phyloP scores from a whole-genome alignment of 257 asterid genomes.

The Jaltomata sinuosa region DNA sequence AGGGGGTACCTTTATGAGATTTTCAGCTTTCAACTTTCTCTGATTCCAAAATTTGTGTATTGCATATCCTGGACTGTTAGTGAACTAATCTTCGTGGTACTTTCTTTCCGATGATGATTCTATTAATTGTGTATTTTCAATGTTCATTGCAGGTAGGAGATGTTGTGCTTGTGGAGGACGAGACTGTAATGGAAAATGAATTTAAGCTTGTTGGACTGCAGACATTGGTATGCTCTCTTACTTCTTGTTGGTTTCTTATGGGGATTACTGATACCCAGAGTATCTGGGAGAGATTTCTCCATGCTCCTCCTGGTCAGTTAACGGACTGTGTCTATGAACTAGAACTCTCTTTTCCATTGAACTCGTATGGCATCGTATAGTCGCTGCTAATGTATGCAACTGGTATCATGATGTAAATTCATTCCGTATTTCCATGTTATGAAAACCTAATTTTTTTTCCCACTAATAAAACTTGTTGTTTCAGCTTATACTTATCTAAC shows the following conservation, averaged over 20 bases:
- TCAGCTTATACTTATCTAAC: background rate
- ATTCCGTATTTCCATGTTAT: background rate
- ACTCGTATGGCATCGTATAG: background rate
- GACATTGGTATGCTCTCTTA: slow-evolving; percentile 41
- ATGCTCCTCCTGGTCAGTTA: background rate
- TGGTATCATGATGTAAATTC: background rate
- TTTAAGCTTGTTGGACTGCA: slow-evolving; percentile 43
- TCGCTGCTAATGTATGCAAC: background rate
- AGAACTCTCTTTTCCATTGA: background rate
- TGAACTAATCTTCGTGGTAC: background rate
- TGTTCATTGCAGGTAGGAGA: slow-evolving; percentile 45
- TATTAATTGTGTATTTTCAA: background rate
- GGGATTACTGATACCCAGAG: background rate
- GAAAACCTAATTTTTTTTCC: background rate
- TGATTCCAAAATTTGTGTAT: background rate
- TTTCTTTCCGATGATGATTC: background rate
- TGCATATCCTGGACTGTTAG: background rate
- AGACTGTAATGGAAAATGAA: slow-evolving; percentile 38
- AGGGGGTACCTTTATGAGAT: background rate
- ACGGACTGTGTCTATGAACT: background rate
- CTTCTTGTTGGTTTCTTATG: background rate
- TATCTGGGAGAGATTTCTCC: background rate
- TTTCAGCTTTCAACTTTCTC: background rate
- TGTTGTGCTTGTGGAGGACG: slow-evolving; percentile 49
- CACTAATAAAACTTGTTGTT: too few species aligned